These are phyloP conservation scores for Hemerocallis citrina DNA, from an alignment of 106 monocot genomes.

Conservation along the genomic window DNA sequence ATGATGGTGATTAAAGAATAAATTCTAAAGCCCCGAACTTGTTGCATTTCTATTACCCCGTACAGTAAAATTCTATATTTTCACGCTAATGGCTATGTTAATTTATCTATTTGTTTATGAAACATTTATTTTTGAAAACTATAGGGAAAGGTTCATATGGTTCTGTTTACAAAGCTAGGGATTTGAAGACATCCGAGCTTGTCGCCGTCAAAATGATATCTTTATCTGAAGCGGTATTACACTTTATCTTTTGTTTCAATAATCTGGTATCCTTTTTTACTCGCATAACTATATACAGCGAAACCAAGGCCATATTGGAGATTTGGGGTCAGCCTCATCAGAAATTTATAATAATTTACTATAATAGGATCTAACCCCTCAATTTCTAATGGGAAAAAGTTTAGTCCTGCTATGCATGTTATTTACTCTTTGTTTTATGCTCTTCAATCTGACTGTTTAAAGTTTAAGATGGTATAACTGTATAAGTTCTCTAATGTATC, in stretches of 20 bases:
- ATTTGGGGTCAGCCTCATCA: not conserved
- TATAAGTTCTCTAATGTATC: not conserved
- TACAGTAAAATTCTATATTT: not conserved
- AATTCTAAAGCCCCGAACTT: not conserved
- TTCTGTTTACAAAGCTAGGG: conserved; percentile 96
- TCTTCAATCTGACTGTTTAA: too few species aligned
- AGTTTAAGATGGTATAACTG: too few species aligned
- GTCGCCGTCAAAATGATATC: conserved; percentile 99
- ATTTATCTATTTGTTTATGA: conserved; percentile 8
- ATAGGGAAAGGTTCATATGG: conserved; percentile 99
- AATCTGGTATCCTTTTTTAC: not conserved
- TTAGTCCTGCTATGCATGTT: too few species aligned
- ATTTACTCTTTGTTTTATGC: too few species aligned
- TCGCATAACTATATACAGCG: not conserved
- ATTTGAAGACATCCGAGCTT: conserved; percentile 85
- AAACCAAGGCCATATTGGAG: not conserved
- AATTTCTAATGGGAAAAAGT: not conserved
- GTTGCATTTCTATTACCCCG: not conserved
- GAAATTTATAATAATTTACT: not conserved
- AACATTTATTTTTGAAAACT: conserved; percentile 9
- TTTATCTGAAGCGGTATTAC: conserved; percentile 83
- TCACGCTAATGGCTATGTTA: not conserved
- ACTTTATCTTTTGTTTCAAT: not conserved
- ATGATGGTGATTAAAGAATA: not conserved
- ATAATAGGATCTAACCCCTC: not conserved